Base-by-base conservation (phyloP, 257 asterid species). In the Striga asiatica region DNA sequence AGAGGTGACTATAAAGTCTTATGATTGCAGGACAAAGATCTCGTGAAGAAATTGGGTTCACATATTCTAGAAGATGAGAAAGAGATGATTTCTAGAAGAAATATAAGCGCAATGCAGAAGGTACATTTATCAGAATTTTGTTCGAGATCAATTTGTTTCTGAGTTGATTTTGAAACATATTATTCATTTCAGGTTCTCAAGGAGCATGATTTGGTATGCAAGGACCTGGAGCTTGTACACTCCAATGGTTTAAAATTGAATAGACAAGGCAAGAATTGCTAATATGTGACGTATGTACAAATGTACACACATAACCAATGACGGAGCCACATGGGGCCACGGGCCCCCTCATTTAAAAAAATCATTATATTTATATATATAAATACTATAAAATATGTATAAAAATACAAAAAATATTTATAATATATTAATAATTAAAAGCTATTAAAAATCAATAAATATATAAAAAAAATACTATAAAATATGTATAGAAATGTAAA, bases 61-160 rank as follows among this genome's bases (percentile, higher is more conserved):
- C 94, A 88, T 78, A 76, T 84, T 59, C 83, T 78, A 71, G 91
- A 88, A 73, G 97, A 88, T 64, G 71, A 80, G 71, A 78, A 58
- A 66, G 76, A 74, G 70, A 81, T 84, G 71, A 78, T 80, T 55
- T 73, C 85, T 45, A 79, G 89, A 66, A 77, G 88, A 74, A 88
- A 84, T 77, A 53, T 88, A 49, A 78, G 62, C 35, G 82, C 78
- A 73, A 68, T 88, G 61, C 79, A 75, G 5, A 76, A 76, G 87
- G 96, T 87, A 75, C 37, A 46, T 21, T 37, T 23, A 21, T 62
- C 51, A 8, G 67, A 41, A 13, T 11, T 41, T 13, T 39, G 11
- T 14, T 41, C 6, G 8, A 14, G 47, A 4, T 41, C 8, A 13
- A 14, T 39, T 13, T 14, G 2, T 14, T 39, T 39, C 9, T 12